phyloP scores from a whole-genome alignment of 2,329 filamentous ascomycete species.

The Venturia nashicola region DNA sequence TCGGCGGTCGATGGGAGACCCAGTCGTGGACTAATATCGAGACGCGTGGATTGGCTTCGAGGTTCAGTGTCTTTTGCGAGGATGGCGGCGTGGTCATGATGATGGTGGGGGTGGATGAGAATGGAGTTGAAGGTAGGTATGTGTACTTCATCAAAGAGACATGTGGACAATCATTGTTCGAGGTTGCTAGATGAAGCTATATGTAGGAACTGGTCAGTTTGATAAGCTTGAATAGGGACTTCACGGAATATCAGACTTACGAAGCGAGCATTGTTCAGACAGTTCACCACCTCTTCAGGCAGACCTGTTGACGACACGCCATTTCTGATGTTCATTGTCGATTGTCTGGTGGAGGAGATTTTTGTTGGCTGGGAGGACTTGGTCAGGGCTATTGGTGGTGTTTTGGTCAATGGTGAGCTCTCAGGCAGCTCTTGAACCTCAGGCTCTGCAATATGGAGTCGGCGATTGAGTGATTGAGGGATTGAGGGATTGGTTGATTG shows the following conservation, averaged over 20 bases:
- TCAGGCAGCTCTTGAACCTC: neutral
- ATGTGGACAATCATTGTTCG: slow-evolving; percentile 69
- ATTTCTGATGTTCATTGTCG: neutral
- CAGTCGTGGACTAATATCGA: slow-evolving; percentile 96
- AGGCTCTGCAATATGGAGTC: neutral
- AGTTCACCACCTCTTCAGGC: slow-evolving; percentile 71
- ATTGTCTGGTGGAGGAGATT: neutral
- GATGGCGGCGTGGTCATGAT: slow-evolving; percentile 82
- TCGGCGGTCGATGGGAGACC: slow-evolving; percentile 85
- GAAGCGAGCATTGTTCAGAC: slow-evolving; percentile 88
- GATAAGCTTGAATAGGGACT: slow-evolving; percentile 4
- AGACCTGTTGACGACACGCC: neutral
- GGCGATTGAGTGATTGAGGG: neutral
- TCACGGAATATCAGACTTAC: slow-evolving; percentile 37
- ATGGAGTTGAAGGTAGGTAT: slow-evolving; percentile 66
- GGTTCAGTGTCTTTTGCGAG: slow-evolving; percentile 70
- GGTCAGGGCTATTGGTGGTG: neutral
- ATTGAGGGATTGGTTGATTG: too few species aligned
- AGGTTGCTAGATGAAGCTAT: slow-evolving; percentile 91
- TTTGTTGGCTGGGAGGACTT: neutral
- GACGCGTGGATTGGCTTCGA: slow-evolving; percentile 73
- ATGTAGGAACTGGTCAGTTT: neutral
- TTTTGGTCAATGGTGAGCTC: neutral
- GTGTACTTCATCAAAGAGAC: slow-evolving; percentile 99
- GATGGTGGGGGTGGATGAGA: slow-evolving; percentile 53